Base-by-base conservation (phyloP, 495 filamentous ascomycete genomes). In the Tuber borchii region DNA sequence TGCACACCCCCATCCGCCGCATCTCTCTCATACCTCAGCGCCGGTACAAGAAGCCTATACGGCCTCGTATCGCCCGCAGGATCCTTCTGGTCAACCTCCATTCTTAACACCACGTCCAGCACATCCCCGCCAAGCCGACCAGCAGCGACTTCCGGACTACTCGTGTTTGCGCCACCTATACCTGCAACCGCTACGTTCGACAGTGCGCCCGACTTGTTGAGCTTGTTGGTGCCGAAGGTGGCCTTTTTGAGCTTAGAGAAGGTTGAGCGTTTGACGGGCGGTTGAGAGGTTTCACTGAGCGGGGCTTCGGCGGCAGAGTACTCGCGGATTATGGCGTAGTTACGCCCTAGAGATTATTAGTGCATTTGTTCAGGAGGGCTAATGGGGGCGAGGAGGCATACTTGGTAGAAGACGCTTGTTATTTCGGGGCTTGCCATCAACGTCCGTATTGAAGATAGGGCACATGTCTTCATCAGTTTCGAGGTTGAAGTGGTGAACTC, bases 401-500 rank as follows among this genome's bases (percentile, higher is more conserved):
- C 96, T 90, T 42, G 94, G 94, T 19, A 99, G 87, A n/a, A 99
- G 85, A 74, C 90, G 89, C 79, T 93, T 95, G 84, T 99, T 99
- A 82, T 96, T 97, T 76, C 95, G 89, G 17, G 89, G 86, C 82
- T 93, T 94, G 69, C 92, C 92, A 80, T 97, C 93, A 3, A 97
- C 93, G 81, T 97, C 95, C 71, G 92, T 89, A 0, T 86, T 87
- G 84, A 99, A 99, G 73, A 98, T 89, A 2, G 95, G 93, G 72
- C 97, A 93, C 91, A 98, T 95, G 81, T 94, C 90, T 84, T 99
- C 95, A 75, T 98, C 93, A 0, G 95, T 97, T 76, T 94, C 87
- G 72, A 85, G 84, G 83, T 95, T 90, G 39, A 95, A 87, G 82
- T 98, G 94, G 82, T 99, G 95, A 20, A 97, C 86, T 79, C 93